phyloP scores from a whole-genome alignment of 768 basidiomycete genomes.

The Russula sp. region DNA sequence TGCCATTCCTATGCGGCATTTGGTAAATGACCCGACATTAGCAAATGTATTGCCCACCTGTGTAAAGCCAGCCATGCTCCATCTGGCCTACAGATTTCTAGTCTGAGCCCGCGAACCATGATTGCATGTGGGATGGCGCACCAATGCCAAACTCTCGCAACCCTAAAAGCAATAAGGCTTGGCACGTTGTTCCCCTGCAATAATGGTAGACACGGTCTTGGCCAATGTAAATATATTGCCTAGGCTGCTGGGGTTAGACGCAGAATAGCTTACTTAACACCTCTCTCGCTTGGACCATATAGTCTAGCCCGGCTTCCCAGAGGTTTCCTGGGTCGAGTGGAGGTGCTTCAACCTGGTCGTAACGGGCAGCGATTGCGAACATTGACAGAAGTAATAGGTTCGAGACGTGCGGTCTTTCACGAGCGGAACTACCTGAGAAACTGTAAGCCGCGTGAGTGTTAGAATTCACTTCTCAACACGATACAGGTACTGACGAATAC shows the following conservation, averaged over 20 bases:
- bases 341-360: constrained; percentile 43
- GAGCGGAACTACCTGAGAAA: constrained; percentile 39
- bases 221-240: not conserved
- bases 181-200: constrained; percentile 69
- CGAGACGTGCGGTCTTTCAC: constrained; percentile 48
- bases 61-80: constrained; percentile 84
- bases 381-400: constrained; percentile 71
- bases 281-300: constrained; percentile 53
- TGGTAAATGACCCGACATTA: not conserved
- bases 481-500: constrained; percentile 13
- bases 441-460: constrained; percentile 2
- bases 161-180: constrained; percentile 72
- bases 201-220: constrained; percentile 60
- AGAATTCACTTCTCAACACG: not conserved
- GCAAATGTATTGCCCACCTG: constrained; percentile 39
- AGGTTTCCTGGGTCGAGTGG: constrained; percentile 45
- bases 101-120: not conserved
- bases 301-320: constrained; percentile 65
- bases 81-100: constrained; percentile 41
- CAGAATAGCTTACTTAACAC: constrained; percentile 50
- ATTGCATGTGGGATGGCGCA: constrained; percentile 26
- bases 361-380: constrained; percentile 77
- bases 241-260: too few species aligned
- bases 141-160: constrained; percentile 85
- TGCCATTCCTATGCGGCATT: constrained; percentile 49